Evolutionary conservation across 495 filamentous ascomycete species (phyloP).

Genomic region (Xylaria grammica): DNA sequence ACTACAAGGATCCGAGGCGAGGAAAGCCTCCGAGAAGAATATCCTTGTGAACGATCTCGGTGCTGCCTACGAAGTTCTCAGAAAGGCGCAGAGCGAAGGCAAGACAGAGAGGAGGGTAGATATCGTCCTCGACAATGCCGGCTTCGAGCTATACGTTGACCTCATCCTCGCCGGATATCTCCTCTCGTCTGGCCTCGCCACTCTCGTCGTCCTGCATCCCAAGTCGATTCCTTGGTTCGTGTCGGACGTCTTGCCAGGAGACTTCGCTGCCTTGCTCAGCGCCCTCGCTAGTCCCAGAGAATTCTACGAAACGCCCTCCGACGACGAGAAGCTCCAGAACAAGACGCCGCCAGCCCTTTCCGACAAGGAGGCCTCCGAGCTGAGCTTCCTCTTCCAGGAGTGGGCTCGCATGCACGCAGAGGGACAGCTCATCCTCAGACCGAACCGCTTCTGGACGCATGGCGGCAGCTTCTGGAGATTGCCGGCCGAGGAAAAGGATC

Average conservation of each 20-base stretch:
- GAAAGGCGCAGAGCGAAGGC: constrained; percentile 65
- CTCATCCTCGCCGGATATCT: constrained; percentile 89
- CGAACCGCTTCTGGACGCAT: constrained; percentile 89
- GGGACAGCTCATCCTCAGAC: constrained; percentile 77
- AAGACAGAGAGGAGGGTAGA: constrained; percentile 72
- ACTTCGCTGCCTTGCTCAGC: constrained; percentile 80
- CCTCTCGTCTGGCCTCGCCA: constrained; percentile 79
- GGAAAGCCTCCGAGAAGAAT: constrained; percentile 83
- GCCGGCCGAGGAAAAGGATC: constrained; percentile 64
- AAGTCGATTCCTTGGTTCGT: constrained; percentile 98
- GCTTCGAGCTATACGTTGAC: constrained; percentile 96
- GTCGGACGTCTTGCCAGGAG: constrained; percentile 84
- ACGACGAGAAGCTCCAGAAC: constrained; percentile 64
- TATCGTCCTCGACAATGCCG: constrained; percentile 94
- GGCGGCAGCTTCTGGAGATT: constrained; percentile 86
- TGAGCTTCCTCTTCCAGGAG: constrained; percentile 77
- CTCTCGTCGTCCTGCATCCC: constrained; percentile 85
- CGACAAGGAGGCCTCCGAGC: constrained; percentile 67
- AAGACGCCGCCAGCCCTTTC: constrained; percentile 63
- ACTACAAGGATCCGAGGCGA: constrained; percentile 84
- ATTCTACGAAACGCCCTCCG: constrained; percentile 76
- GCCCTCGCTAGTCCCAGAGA: constrained; percentile 72
- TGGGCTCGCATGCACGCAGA: constrained; percentile 82
- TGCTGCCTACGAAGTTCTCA: constrained; percentile 71
- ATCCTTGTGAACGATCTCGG: constrained; percentile 85